A percentile compares a stretch with the other conserved stretches of the same genome.
Conservation (phyloP, 2,329 filamentous ascomycete species). For the Cladophialophora exuberans region DNA sequence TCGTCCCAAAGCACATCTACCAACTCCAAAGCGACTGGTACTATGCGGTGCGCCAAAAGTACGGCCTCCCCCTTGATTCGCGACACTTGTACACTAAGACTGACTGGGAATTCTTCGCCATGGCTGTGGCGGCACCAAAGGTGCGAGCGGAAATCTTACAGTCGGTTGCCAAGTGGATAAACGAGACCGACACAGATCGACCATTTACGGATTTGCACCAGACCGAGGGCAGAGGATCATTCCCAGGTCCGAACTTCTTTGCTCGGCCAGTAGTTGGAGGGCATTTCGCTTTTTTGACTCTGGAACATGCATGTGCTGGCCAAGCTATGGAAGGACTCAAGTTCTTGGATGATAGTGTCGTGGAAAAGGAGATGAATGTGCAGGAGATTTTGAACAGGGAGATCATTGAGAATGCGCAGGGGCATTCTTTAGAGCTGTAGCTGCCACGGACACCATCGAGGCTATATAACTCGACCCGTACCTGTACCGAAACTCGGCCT, state of each 20-base stretch:
- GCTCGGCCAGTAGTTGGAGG: constrained; percentile 82
- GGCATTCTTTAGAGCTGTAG: constrained; percentile 9
- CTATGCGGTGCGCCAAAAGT: constrained; percentile 74
- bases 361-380: constrained; percentile 30
- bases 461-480: too few species aligned
- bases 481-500: too few species aligned
- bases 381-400: constrained; percentile 24
- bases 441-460: too few species aligned
- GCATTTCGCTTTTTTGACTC: constrained; percentile 82
- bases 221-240: constrained; percentile 73
- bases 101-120: constrained; percentile 90
- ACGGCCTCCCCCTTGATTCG: constrained; percentile 80
- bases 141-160: constrained; percentile 74
- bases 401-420: constrained; percentile 21
- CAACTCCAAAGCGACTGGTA: constrained; percentile 82
- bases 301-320: constrained; percentile 77
- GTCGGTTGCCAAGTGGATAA: constrained; percentile 77
- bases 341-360: constrained; percentile 47
- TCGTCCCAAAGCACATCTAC: constrained; percentile 78
- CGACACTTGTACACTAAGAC: constrained; percentile 85
- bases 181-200: constrained; percentile 76
- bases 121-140: constrained; percentile 68
- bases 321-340: constrained; percentile 62
- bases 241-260: constrained; percentile 75
- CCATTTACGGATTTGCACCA: constrained; percentile 83